A percentile compares a stretch with the other conserved stretches of the same genome.
Conservation (phyloP, 495 filamentous ascomycete species). For the Pseudevernia furfuracea region DNA sequence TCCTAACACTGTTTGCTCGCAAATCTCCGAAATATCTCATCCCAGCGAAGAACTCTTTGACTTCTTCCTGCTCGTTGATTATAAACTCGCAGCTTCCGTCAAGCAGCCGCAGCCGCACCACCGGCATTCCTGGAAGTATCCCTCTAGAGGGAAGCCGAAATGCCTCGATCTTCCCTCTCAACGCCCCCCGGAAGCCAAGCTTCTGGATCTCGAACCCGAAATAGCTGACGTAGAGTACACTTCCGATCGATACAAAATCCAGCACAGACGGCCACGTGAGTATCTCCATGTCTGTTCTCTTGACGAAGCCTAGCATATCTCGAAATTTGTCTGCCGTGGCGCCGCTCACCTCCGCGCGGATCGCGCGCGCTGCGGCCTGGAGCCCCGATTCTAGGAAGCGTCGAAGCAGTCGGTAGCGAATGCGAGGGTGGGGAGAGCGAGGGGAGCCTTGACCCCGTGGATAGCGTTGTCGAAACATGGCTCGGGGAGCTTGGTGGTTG, state of each 20-base stretch:
- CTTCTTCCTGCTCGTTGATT: constrained; percentile 29
- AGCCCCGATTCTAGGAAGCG: not conserved
- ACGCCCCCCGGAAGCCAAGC: constrained; percentile 32
- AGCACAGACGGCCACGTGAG: constrained; percentile 28
- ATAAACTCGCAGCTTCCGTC: constrained; percentile 35
- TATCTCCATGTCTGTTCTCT: constrained; percentile 27
- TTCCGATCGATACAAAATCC: constrained; percentile 32
- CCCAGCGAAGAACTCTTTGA: not conserved
- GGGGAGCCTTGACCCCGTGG: constrained; percentile 21
- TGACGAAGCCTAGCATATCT: constrained; percentile 29
- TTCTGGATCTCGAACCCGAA: constrained; percentile 30
- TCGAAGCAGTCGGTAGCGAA: not conserved
- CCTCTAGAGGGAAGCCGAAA: constrained; percentile 32
- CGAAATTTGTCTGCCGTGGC: constrained; percentile 32
- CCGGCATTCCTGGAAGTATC: constrained; percentile 32
- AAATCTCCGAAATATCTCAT: not conserved
- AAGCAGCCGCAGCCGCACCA: constrained; percentile 32
- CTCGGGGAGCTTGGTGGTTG: constrained; percentile 30
- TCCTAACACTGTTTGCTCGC: not conserved
- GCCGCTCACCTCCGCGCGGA: not conserved
- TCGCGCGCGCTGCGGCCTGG: not conserved
- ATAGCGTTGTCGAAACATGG: constrained; percentile 29
- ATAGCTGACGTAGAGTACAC: constrained; percentile 33
- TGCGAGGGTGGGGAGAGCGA: constrained; percentile 19
- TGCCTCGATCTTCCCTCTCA: constrained; percentile 31